Conservation (phyloP, 768 basidiomycete species). For the Pilatotrama ljubarskyi region DNA sequence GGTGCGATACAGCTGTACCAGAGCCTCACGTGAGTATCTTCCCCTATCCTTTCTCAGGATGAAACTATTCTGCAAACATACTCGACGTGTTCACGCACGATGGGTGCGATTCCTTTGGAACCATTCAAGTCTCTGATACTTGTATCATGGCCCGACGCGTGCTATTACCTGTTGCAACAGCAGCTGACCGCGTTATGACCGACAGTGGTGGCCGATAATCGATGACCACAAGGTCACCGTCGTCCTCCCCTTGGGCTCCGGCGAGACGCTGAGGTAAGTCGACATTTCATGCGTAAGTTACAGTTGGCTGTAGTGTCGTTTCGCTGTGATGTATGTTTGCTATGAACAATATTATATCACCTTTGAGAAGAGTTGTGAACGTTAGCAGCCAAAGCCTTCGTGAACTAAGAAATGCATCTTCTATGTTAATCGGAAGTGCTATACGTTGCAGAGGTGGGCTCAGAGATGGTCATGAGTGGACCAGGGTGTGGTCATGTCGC, state of each 20-base stretch:
- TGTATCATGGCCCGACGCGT: neutral
- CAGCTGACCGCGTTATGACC: neutral
- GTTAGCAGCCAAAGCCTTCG: too few relatives aligned
- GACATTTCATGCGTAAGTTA: too few relatives aligned
- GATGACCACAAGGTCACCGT: too few relatives aligned
- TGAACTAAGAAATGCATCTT: too few relatives aligned
- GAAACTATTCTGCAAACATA: slow-evolving; percentile 42
- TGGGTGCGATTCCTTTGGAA: slow-evolving; percentile 69
- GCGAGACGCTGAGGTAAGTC: too few relatives aligned
- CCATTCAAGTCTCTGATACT: slow-evolving; percentile 81
- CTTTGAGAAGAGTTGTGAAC: too few relatives aligned
- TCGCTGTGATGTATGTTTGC: neutral
- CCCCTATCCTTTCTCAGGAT: slow-evolving; percentile 38
- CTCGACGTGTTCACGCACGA: slow-evolving; percentile 57
- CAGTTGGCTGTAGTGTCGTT: neutral
- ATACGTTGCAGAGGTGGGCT: neutral
- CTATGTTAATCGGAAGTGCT: too few relatives aligned
- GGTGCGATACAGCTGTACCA: too few relatives aligned
- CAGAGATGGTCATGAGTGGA: neutral
- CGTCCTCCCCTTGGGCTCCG: too few relatives aligned
- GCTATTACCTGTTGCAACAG: neutral
- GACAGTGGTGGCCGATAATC: too few relatives aligned
- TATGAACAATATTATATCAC: too few relatives aligned
- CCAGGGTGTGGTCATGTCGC: neutral
- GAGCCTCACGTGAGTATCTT: too few relatives aligned